These are phyloP conservation scores for Saccharomycopsis amapae DNA, from an alignment of 805 yeast species.

Conservation along the genomic window DNA sequence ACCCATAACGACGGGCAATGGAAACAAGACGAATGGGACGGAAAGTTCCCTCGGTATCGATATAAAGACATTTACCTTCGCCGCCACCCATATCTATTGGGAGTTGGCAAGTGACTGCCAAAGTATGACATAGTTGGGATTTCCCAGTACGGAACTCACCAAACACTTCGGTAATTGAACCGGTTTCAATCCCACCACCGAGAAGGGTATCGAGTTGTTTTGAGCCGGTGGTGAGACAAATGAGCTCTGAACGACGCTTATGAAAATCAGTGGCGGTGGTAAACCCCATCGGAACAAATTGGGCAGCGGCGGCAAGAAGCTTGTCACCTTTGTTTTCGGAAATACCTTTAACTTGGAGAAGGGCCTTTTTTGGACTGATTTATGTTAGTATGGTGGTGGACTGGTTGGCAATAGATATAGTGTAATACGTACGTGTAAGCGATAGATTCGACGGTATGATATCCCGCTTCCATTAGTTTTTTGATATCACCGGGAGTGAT, in stretches of 20 bases:
- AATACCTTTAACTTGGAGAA: slow-evolving; percentile 79
- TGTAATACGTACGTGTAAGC: slow-evolving; percentile 73
- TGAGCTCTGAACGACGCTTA: slow-evolving; percentile 79
- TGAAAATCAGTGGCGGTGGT: slow-evolving; percentile 96
- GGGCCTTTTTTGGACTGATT: slow-evolving; percentile 61
- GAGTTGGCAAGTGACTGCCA: slow-evolving; percentile 93
- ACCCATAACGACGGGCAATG: slow-evolving; percentile 85
- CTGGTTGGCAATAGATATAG: too few relatives aligned
- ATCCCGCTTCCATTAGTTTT: slow-evolving; percentile 76
- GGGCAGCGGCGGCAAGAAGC: slow-evolving; percentile 73
- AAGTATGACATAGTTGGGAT: slow-evolving; percentile 92
- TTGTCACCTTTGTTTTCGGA: slow-evolving; percentile 93
- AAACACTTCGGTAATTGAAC: slow-evolving; percentile 90
- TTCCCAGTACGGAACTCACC: slow-evolving; percentile 98
- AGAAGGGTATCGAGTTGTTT: slow-evolving; percentile 85
- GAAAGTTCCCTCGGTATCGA: slow-evolving; percentile 96
- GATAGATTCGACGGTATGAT: slow-evolving; percentile 82
- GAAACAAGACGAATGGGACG: slow-evolving; percentile 86
- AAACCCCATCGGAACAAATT: slow-evolving; percentile 90
- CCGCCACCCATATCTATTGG: slow-evolving; percentile 98
- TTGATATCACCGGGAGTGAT: slow-evolving; percentile 71
- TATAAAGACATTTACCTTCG: slow-evolving; percentile 93
- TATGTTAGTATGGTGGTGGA: neutral
- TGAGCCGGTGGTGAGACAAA: slow-evolving; percentile 92
- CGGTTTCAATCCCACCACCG: slow-evolving; percentile 97